Conservation (phyloP, 179 eudicot genomes). For the Corrigiola litoralis region DNA sequence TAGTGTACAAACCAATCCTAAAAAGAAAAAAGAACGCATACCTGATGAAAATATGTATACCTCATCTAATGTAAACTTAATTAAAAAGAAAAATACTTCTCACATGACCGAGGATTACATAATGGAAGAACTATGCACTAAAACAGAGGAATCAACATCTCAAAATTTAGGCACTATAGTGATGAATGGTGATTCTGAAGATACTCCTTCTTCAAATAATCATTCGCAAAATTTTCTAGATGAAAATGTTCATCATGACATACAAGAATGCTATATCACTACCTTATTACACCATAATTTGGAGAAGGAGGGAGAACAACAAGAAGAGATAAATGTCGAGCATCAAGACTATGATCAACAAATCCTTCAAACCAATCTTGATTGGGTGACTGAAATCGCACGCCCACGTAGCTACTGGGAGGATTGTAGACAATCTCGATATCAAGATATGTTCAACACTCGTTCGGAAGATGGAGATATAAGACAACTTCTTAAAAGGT, state of each 20-base stretch:
- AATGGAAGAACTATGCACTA: background rate
- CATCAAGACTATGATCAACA: conserved; percentile 9
- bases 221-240: background rate
- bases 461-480: conserved; percentile 54
- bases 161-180: background rate
- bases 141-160: background rate
- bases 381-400: conserved; percentile 66
- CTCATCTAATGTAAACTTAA: conserved; percentile 1
- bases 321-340: conserved; percentile 5
- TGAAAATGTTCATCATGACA: background rate
- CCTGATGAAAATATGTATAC: background rate
- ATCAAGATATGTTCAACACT: conserved; percentile 62
- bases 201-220: conserved; percentile 13
- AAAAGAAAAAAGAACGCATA: too few species aligned
- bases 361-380: conserved; percentile 28
- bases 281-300: background rate
- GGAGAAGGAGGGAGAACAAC: conserved; percentile 23
- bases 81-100: background rate
- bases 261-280: background rate
- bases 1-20: too few species aligned
- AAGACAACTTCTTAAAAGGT: conserved; percentile 72
- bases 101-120: conserved; percentile 13
- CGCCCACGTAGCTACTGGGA: conserved; percentile 93
- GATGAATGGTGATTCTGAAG: conserved; percentile 12
- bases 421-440: conserved; percentile 64